These are phyloP conservation scores for Monosporascus sp. DNA, from an alignment of 2,329 filamentous ascomycete species.

Conservation along the genomic window DNA sequence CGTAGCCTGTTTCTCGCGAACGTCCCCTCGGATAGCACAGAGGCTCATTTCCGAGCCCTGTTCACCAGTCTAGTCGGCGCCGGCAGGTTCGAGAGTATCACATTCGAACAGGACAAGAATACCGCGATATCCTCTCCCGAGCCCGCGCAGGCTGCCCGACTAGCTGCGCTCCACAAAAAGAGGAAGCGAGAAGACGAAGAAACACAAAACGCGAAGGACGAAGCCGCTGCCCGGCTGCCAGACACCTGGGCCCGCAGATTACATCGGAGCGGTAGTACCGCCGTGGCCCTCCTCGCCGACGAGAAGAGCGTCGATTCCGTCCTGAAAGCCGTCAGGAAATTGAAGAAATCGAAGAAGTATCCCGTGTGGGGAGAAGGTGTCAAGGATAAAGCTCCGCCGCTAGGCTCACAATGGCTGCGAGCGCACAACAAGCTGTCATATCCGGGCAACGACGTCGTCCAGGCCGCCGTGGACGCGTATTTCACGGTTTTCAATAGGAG, in stretches of 20 bases:
- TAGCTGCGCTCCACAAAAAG: slow-evolving; percentile 41
- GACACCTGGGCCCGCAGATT: slow-evolving; percentile 67
- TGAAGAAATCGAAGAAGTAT: slow-evolving; percentile 51
- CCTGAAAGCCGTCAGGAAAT: slow-evolving; percentile 66
- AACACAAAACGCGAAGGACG: slow-evolving; percentile 41
- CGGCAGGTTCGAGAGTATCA: slow-evolving; percentile 70
- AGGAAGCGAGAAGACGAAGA: slow-evolving; percentile 38
- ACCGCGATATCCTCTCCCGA: slow-evolving; percentile 32
- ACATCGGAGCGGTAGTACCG: slow-evolving; percentile 69
- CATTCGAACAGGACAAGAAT: slow-evolving; percentile 62
- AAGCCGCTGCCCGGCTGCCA: slow-evolving; percentile 59
- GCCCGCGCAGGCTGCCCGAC: slow-evolving; percentile 36
- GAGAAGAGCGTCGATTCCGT: slow-evolving; percentile 69
- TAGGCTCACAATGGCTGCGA: slow-evolving; percentile 56
- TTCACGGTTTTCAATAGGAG: slow-evolving; percentile 75
- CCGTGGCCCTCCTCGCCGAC: slow-evolving; percentile 80
- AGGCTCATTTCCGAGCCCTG: slow-evolving; percentile 67
- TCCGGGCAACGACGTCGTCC: slow-evolving; percentile 61
- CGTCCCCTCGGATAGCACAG: slow-evolving; percentile 76
- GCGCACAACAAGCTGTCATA: slow-evolving; percentile 67
- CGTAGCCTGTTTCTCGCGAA: slow-evolving; percentile 91
- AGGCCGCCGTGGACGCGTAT: slow-evolving; percentile 74
- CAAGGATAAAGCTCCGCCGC: slow-evolving; percentile 46
- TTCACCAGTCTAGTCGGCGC: slow-evolving; percentile 71
- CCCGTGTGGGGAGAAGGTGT: slow-evolving; percentile 66